phyloP scores from a whole-genome alignment of 305 asterid species.

The Vinca major region DNA sequence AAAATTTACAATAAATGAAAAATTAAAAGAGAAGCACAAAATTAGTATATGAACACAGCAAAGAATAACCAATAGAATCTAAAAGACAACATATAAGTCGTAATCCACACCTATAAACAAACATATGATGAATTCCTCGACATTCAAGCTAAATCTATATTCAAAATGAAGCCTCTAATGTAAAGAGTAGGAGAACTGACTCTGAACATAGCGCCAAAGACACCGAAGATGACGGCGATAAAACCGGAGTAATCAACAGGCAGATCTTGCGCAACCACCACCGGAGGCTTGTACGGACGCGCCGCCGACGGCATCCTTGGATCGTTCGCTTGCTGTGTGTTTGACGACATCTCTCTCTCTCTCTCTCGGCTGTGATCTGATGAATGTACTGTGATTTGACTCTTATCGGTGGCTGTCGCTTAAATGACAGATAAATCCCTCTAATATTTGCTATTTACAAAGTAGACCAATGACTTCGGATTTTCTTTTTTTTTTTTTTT shows the following conservation, averaged over 20 bases:
- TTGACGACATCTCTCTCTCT: conserved; percentile 47
- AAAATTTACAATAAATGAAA: too few relatives aligned
- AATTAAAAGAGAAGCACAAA: not conserved
- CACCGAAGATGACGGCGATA: conserved; percentile 81
- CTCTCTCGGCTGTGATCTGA: not conserved
- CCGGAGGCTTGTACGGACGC: conserved; percentile 53
- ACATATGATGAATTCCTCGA: not conserved
- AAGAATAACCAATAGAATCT: not conserved
- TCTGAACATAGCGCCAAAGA: conserved; percentile 89
- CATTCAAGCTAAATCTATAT: not conserved
- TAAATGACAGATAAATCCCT: too few relatives aligned
- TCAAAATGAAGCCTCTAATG: not conserved
- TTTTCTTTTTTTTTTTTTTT: too few relatives aligned
- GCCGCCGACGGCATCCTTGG: conserved; percentile 77
- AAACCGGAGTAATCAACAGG: conserved; percentile 89
- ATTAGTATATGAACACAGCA: not conserved
- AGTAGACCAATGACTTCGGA: too few relatives aligned
- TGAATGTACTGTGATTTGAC: too few relatives aligned
- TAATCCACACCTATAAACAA: not conserved
- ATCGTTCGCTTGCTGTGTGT: conserved; percentile 53
- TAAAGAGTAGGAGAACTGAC: conserved; percentile 19
- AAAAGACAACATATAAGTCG: not conserved
- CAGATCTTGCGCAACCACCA: conserved; percentile 55
- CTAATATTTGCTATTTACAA: too few relatives aligned
- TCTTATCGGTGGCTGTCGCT: too few relatives aligned